phyloP scores from a whole-genome alignment of 148 eudicot species.

The Fallopia convolvulus region DNA sequence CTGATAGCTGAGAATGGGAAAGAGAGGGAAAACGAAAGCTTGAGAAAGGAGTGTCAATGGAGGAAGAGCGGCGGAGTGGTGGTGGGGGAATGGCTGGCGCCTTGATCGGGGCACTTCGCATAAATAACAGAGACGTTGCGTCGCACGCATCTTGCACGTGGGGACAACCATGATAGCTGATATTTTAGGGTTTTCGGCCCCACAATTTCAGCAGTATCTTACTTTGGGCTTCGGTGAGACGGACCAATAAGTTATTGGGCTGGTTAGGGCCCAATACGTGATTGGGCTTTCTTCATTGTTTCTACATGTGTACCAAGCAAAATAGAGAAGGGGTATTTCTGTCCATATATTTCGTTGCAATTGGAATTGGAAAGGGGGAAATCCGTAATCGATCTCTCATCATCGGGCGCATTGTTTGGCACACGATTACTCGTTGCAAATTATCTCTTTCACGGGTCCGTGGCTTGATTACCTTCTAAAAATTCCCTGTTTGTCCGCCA shows the following conservation, averaged over 20 bases:
- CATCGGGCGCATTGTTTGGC: neutral
- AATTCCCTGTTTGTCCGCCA: neutral
- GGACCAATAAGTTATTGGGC: neutral
- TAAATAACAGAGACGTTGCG: neutral
- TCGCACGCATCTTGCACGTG: neutral
- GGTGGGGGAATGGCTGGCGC: neutral
- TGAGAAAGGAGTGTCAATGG: neutral
- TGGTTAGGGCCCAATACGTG: neutral
- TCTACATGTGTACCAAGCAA: neutral
- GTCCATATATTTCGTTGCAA: neutral
- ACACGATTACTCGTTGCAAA: neutral
- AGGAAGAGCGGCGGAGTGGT: neutral
- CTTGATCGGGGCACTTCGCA: neutral
- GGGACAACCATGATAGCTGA: neutral
- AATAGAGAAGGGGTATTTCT: neutral
- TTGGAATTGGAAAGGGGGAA: neutral
- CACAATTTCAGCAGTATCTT: too few species aligned
- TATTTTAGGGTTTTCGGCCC: neutral
- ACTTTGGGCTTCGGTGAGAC: neutral
- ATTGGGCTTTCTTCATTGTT: neutral
- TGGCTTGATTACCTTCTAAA: neutral
- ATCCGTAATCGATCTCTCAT: conserved; percentile 1
- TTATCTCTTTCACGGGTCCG: neutral
- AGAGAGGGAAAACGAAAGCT: neutral
- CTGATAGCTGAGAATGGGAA: neutral